Evolutionary conservation across 2,329 filamentous ascomycete species (phyloP).

Genomic region (Simplicillium aogashimaense): DNA sequence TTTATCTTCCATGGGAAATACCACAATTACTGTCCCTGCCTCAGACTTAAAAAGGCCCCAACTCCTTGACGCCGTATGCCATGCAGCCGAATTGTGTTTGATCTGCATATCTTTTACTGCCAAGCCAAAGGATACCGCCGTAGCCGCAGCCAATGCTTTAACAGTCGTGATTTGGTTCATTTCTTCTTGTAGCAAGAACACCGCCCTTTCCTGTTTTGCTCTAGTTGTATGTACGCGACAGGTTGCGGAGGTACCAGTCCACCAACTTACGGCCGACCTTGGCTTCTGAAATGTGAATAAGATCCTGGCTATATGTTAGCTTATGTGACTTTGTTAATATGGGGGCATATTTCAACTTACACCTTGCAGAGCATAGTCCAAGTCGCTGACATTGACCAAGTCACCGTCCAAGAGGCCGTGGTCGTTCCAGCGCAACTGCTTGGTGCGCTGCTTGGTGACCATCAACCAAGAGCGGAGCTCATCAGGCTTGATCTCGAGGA

Average conservation of each 20-base stretch:
- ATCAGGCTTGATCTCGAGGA: slow-evolving; percentile 94
- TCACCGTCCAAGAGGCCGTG: slow-evolving; percentile 87
- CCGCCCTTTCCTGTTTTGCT: slow-evolving; percentile 19
- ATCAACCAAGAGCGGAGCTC: slow-evolving; percentile 88
- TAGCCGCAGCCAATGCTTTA: background rate
- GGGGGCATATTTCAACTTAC: slow-evolving; percentile 44
- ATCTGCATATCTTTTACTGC: slow-evolving; percentile 1
- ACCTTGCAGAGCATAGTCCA: slow-evolving; percentile 94
- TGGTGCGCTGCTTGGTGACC: slow-evolving; percentile 97
- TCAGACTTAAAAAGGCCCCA: slow-evolving; percentile 14
- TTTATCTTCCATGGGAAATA: background rate
- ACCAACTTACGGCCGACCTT: slow-evolving; percentile 96
- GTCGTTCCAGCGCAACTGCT: slow-evolving; percentile 88
- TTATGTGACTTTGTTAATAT: slow-evolving; percentile 7
- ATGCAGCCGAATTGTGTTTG: slow-evolving; percentile 21
- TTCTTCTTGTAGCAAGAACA: background rate
- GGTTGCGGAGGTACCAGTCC: slow-evolving; percentile 97
- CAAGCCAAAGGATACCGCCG: slow-evolving; percentile 1
- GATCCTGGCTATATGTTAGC: slow-evolving; percentile 47
- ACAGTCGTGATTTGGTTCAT: slow-evolving; percentile 4
- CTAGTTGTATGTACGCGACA: slow-evolving; percentile 79
- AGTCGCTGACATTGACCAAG: slow-evolving; percentile 82
- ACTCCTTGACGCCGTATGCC: slow-evolving; percentile 31
- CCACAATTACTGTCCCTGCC: background rate
- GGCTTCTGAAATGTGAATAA: slow-evolving; percentile 97